Evolutionary conservation across 108 stramenopile species (phyloP), one percentile per base, ranked within the genome.

Genomic region (Discostella pseudostelligera): DNA sequence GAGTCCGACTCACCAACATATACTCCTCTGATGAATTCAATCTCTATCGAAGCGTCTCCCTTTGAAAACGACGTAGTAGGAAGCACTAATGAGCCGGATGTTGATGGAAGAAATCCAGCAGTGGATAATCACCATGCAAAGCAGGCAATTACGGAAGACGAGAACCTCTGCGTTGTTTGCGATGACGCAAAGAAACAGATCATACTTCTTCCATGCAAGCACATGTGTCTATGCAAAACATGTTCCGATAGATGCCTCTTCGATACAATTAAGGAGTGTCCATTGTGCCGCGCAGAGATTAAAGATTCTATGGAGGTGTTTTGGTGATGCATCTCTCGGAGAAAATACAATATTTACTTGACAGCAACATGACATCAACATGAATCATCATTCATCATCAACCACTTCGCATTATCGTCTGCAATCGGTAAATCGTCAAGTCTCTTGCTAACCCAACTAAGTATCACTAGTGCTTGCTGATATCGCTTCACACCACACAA

Each of bases 151-250:
- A 54, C 25, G 20, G 39, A 54, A 3, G 76, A 77, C 2, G 76
- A 71, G 16, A 29, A 72, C 56, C 60, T 77, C 7, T 77, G 76
- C 26, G 55, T 77, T 37, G 61, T 77, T 9, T 77, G 76, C 26
- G 76, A 77, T 58, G 70, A 77, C 24, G 65, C 61, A 13, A 77
- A 58, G 70, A 77, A 67, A 20, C 53, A 56, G 45, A 57, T 72
- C 19, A 51, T 77, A 17, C 25, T 77, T 1, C 22, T 77, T n/a
- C 76, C 76, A 0, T 77, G 76, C 49, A 58, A 44, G 36, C 76
- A 77, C 40, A 66, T 77, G 58, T 77, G 76, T 26, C 37, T 77
- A 20, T 77, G 76, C 42, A 44, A 53, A 19, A 59, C 17, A 13
- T 77, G 76, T 35, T 39, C 70, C 10, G 25, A 32, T 16, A 4